Evolutionary conservation across 768 basidiomycete genomes (phyloP), one percentile per base, ranked within the genome.

Genomic region (Phylloporus arenicola): DNA sequence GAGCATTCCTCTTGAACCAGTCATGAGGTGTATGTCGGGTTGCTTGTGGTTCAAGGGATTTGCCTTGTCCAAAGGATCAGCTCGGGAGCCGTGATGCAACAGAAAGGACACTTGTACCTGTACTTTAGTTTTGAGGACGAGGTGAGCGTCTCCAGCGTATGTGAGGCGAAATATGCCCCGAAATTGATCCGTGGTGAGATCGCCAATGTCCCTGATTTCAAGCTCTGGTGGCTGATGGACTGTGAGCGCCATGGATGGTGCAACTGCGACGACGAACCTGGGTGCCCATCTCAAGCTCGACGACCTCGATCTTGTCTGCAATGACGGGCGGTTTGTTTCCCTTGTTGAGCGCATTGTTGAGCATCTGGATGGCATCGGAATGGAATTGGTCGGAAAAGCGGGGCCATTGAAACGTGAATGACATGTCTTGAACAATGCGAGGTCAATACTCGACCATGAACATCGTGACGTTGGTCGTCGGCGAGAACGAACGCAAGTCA

Each of bases 221-320:
- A 99, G 78, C 57, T 97, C 95, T 41, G 96, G 96, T 11, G 96
- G 95, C 92, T 97, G 58, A 5, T n/a, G 31, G 30, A 19, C 13
- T 31, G 40, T 59, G 33, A 57, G 51, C 12, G 19, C 1, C 40
- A 19, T 16, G 17, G 29, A 22, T 11, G 24, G 17, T 16, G 19
- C 29, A 11, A 2, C 29, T 11, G 29, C 29, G 20, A 43, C n/a
- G 30, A 64, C 74, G 47, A 53, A 92, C 94, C 76, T 95, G 87
- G 2, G 89, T 92, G 33, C 96, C 96, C 96, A 99, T 98, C 70
- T 97, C 88, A n/a, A 99, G 74, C 67, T 98, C 96, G 47, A 96
- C 89, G 27, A 99, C 96, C 68, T 98, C 92, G 56, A 99, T 98
- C 68, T 81, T 86, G 72, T 95, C 96, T 47, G 92, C 94, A 58